Percentiles rank a stretch among this genome's conserved stretches.
Evolutionary conservation across 1,139 yeast genomes (phyloP).

Genomic region (Taphrina wiesneri): DNA sequence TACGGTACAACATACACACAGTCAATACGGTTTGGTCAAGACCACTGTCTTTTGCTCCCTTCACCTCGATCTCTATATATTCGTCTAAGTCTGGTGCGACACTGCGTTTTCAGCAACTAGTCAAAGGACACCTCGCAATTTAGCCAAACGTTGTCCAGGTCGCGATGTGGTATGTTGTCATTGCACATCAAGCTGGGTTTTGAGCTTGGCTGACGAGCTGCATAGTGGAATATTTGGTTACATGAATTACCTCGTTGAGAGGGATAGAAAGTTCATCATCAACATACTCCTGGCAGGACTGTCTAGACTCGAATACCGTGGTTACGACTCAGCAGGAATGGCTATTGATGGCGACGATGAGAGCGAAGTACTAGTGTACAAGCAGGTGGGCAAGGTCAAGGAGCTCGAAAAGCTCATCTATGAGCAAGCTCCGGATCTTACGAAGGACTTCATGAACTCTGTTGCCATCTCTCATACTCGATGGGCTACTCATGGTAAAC

Average conservation of each 20-base stretch:
- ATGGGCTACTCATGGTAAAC: slow-evolving; percentile 99
- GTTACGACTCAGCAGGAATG: slow-evolving; percentile 95
- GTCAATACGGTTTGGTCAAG: too few species aligned
- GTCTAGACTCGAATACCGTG: slow-evolving; percentile 92
- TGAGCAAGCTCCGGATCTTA: slow-evolving; percentile 51
- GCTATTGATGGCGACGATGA: slow-evolving; percentile 86
- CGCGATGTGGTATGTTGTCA: slow-evolving; percentile 4
- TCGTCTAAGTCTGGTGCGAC: background rate
- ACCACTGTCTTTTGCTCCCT: too few species aligned
- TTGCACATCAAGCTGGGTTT: background rate
- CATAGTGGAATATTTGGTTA: slow-evolving; percentile 96
- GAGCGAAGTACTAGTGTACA: slow-evolving; percentile 63
- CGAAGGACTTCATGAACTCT: slow-evolving; percentile 76
- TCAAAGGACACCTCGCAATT: background rate
- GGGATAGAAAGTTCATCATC: slow-evolving; percentile 86
- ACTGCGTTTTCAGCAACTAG: background rate
- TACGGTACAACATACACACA: background rate
- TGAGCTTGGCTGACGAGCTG: background rate
- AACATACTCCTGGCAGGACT: slow-evolving; percentile 85
- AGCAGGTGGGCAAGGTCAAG: slow-evolving; percentile 89
- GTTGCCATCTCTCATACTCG: slow-evolving; percentile 98
- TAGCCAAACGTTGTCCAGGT: background rate
- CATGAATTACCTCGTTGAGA: slow-evolving; percentile 91
- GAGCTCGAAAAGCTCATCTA: slow-evolving; percentile 69
- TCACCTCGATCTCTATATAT: too few species aligned